These are phyloP conservation scores for Escovopsis sp. DNA, from an alignment of 2,329 filamentous ascomycete species.

Conservation along the genomic window DNA sequence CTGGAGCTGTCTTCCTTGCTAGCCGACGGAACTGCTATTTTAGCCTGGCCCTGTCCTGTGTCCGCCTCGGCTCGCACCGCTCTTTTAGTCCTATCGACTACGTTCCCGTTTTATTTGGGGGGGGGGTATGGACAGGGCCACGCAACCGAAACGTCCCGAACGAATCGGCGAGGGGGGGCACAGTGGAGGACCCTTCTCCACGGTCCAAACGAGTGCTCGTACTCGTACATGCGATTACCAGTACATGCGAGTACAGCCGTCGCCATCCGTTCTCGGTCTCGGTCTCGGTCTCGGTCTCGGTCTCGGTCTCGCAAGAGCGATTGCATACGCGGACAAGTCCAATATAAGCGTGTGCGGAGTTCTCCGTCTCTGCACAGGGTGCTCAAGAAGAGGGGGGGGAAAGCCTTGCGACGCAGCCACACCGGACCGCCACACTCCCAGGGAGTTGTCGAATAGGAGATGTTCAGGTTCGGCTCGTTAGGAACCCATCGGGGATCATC, in stretches of 20 bases:
- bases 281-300: too few relatives aligned
- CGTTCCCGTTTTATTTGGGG: not conserved
- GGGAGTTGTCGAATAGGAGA: conserved; percentile 3
- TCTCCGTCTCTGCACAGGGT: too few relatives aligned
- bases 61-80: conserved; percentile 24
- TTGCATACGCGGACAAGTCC: not conserved
- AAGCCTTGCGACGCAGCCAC: conserved; percentile 4
- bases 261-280: too few relatives aligned
- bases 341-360: too few relatives aligned
- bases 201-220: too few relatives aligned
- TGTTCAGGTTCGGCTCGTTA: not conserved
- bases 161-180: conserved; percentile 3
- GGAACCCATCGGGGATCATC: not conserved
- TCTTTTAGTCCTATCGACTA: conserved; percentile 13
- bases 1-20: conserved; percentile 10
- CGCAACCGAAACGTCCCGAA: conserved; percentile 6
- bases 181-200: not conserved
- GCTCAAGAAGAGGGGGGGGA: too few relatives aligned
- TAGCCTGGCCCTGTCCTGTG: conserved; percentile 15
- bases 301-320: conserved; percentile 1
- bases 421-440: conserved; percentile 3
- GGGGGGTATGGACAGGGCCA: conserved; percentile 10
- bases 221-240: too few relatives aligned
- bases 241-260: too few relatives aligned
- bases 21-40: conserved; percentile 16